Evolutionary conservation across 1,284 basidiomycete genomes (phyloP).

Genomic region (Ganoderma sinense): DNA sequence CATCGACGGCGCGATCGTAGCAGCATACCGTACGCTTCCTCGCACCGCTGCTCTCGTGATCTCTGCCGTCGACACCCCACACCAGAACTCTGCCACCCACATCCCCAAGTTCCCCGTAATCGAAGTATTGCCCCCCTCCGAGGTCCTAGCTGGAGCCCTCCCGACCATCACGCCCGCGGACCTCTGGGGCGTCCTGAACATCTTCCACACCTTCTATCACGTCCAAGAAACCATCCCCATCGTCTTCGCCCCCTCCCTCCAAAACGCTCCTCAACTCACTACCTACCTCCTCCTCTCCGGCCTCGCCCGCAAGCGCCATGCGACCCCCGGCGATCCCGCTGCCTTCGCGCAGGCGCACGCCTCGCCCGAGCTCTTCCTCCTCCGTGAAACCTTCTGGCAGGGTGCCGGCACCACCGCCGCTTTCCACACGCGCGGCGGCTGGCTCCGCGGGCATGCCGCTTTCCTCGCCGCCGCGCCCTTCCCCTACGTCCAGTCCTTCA

Average conservation of each 20-base stretch:
- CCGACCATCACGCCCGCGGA: slow-evolving; percentile 32
- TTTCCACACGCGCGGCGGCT: slow-evolving; percentile 48
- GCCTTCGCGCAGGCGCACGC: slow-evolving; percentile 19
- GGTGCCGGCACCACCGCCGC: slow-evolving; percentile 51
- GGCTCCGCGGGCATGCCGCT: slow-evolving; percentile 45
- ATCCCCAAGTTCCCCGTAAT: slow-evolving; percentile 42
- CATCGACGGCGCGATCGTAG: slow-evolving; percentile 26
- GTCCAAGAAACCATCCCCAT: slow-evolving; percentile 42
- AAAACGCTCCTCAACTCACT: slow-evolving; percentile 26
- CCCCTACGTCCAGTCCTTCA: slow-evolving; percentile 53
- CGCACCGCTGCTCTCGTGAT: slow-evolving; percentile 34
- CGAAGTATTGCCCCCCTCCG: slow-evolving; percentile 32
- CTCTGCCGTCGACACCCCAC: slow-evolving; percentile 41
- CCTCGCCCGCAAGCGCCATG: slow-evolving; percentile 28
- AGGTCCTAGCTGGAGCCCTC: slow-evolving; percentile 12
- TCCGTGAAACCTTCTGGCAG: slow-evolving; percentile 60
- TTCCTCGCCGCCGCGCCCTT: slow-evolving; percentile 39
- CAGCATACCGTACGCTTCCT: slow-evolving; percentile 31
- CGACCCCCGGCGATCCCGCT: slow-evolving; percentile 30
- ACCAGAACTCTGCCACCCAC: slow-evolving; percentile 39
- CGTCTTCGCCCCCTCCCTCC: slow-evolving; percentile 32
- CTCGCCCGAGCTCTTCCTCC: slow-evolving; percentile 47
- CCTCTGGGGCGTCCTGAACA: slow-evolving; percentile 41
- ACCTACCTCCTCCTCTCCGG: slow-evolving; percentile 37
- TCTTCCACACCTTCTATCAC: slow-evolving; percentile 39